Evolutionary conservation across 495 filamentous ascomycete species (phyloP).

Genomic region (Terfezia boudieri): DNA sequence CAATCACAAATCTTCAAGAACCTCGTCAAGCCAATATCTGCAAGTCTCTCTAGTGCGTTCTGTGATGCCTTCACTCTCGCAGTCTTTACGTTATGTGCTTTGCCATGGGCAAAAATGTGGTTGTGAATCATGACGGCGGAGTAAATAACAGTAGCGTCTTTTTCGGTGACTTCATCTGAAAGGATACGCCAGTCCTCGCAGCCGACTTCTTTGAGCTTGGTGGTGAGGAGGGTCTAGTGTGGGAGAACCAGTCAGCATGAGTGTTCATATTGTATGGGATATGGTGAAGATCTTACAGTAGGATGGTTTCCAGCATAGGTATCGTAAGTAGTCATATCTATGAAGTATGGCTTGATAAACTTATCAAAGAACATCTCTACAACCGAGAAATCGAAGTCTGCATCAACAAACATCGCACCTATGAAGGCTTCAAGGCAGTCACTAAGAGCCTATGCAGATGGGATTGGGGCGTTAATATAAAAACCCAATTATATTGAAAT

Average conservation of each 20-base stretch:
- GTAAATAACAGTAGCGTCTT: slow-evolving; percentile 30
- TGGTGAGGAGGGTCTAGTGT: slow-evolving; percentile 20
- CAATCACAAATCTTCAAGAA: neutral
- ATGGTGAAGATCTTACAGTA: slow-evolving; percentile 14
- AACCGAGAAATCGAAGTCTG: slow-evolving; percentile 48
- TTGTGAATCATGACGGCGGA: slow-evolving; percentile 63
- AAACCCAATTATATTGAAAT: too few species aligned
- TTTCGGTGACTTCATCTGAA: slow-evolving; percentile 21
- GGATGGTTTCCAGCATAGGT: slow-evolving; percentile 78
- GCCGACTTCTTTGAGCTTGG: slow-evolving; percentile 24
- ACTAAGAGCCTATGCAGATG: slow-evolving; percentile 37
- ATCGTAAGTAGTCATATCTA: slow-evolving; percentile 51
- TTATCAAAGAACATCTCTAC: slow-evolving; percentile 56
- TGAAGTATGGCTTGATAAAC: slow-evolving; percentile 55
- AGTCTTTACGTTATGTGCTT: slow-evolving; percentile 39
- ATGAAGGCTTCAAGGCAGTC: slow-evolving; percentile 82
- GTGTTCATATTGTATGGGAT: neutral
- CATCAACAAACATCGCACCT: slow-evolving; percentile 82
- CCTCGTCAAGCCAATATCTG: slow-evolving; percentile 23
- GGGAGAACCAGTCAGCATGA: neutral
- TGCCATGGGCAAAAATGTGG: slow-evolving; percentile 36
- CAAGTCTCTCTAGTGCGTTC: slow-evolving; percentile 35
- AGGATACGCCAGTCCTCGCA: slow-evolving; percentile 28
- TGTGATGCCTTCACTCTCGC: slow-evolving; percentile 55
- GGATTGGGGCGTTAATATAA: too few species aligned